These are phyloP conservation scores for Trypanosoma avium DNA, from an alignment of 208 protist genomes.

Conservation along the genomic window DNA sequence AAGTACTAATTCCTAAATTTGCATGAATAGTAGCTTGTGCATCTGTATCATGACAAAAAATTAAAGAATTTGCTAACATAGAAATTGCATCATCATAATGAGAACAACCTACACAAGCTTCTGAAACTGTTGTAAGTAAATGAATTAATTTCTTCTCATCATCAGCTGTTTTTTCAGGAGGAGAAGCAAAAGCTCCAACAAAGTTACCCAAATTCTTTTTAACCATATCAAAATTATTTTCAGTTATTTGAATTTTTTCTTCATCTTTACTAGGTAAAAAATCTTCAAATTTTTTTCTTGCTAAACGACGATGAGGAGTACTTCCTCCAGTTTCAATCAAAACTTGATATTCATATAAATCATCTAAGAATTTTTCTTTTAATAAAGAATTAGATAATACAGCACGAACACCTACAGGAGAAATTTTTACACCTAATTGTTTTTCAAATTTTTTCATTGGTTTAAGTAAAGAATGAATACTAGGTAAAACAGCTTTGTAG, in stretches of 20 bases:
- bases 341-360: constrained; percentile 76
- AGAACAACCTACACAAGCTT: constrained; percentile 47
- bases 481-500: constrained; percentile 40
- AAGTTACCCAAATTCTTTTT: constrained; percentile 33
- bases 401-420: constrained; percentile 56
- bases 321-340: constrained; percentile 48
- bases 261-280: neutral
- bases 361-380: constrained; percentile 63
- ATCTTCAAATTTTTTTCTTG: constrained; percentile 42
- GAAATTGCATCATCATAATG: constrained; percentile 57
- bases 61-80: constrained; percentile 44
- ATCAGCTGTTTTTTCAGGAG: constrained; percentile 41
- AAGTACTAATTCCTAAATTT: constrained; percentile 55
- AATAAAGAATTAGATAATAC: constrained; percentile 36
- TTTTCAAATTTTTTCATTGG: constrained; percentile 52
- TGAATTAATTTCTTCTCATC: constrained; percentile 80
- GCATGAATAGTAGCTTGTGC: constrained; percentile 51
- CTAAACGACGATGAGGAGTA: constrained; percentile 74
- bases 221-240: constrained; percentile 22
- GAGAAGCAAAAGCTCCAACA: constrained; percentile 45
- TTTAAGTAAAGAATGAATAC: constrained; percentile 32
- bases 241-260: neutral
- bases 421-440: constrained; percentile 59
- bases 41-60: constrained; percentile 75
- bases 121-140: constrained; percentile 77